A percentile compares a stretch with the other conserved stretches of the same genome.
phyloP scores from a whole-genome alignment of 768 basidiomycete species.

The Lepiota venenata region DNA sequence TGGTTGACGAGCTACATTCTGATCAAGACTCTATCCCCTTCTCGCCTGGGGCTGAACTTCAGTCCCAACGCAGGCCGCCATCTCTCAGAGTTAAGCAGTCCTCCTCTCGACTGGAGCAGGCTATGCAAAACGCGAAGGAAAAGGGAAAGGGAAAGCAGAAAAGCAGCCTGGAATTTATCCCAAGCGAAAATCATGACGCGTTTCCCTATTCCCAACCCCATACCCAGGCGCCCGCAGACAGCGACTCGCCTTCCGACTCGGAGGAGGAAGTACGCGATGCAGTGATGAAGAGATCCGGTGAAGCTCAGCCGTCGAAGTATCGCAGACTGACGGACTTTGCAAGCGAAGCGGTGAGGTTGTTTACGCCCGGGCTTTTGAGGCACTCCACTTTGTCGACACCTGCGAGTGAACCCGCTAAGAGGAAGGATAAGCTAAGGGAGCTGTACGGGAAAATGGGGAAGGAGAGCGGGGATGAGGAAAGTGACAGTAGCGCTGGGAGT shows the following conservation, averaged over 20 bases:
- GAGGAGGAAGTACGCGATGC: slow-evolving; percentile 35
- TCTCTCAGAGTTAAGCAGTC: background rate
- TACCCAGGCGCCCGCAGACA: slow-evolving; percentile 2
- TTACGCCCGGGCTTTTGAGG: slow-evolving; percentile 19
- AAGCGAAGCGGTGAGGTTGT: slow-evolving; percentile 27
- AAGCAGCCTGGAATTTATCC: slow-evolving; percentile 43
- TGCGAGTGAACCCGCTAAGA: slow-evolving; percentile 20
- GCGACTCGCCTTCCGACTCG: slow-evolving; percentile 30
- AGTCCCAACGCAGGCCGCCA: background rate
- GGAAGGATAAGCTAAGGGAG: slow-evolving; percentile 27
- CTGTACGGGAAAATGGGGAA: slow-evolving; percentile 34
- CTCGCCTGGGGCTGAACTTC: background rate
- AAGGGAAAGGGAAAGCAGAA: background rate
- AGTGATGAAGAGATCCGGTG: slow-evolving; percentile 19
- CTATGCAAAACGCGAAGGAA: background rate
- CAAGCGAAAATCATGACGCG: slow-evolving; percentile 47
- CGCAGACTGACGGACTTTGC: slow-evolving; percentile 56
- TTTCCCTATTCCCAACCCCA: slow-evolving; percentile 53
- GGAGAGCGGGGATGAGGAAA: slow-evolving; percentile 31
- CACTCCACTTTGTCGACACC: slow-evolving; percentile 24
- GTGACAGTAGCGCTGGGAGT: slow-evolving; percentile 42
- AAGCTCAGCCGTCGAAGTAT: slow-evolving; percentile 13
- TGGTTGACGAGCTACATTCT: slow-evolving; percentile 29
- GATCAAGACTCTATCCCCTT: slow-evolving; percentile 15
- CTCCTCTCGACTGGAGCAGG: background rate